Evolutionary conservation across 2,329 filamentous ascomycete genomes (phyloP), one percentile per base, ranked within the genome.

Genomic region (Phialophora macrospora): DNA sequence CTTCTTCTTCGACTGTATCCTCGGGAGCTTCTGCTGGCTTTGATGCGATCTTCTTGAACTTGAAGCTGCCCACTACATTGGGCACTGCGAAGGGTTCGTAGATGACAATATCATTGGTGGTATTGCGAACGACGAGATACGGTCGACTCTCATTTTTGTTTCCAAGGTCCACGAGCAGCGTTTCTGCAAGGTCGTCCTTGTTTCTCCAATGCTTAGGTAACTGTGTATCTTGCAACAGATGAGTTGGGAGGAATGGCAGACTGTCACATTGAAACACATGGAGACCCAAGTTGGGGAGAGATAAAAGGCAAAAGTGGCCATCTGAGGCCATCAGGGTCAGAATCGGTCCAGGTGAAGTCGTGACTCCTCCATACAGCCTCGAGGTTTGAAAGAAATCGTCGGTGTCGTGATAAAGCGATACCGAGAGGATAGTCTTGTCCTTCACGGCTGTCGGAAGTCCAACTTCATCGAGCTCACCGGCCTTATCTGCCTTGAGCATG

Each of bases 381-480:
- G 77, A 91, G 48, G 79, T 73, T 60, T 82, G 75, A 76, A 91
- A 88, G 67, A 86, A 73, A 5, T 86, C 84, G 17, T 79, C 78
- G 1, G 78, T 82, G 71, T 93, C 90, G n/a, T 84, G 82, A 75
- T 97, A 98, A 0, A 98, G 78, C 72, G 90, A 96, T 9, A 91
- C 93, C 2, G 91, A 90, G 6, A 89, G 80, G 91, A 95, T 97
- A 74, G 90, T 91, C 1, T 84, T 88, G 1, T 84, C 78, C 2
- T 89, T 79, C 0, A 84, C 73, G 8, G 83, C 80, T 30, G 88
- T 87, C 34, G 85, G 81, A 70, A 87, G 84, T 52, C 90, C 87
- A 2, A 96, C 78, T 74, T 96, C 91, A 74, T 97, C 93, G 2
- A 98, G 81, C 72, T 99, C 95, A 52, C 91, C 89, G 73, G 87